A percentile compares a stretch with the other conserved stretches of the same genome.
Evolutionary conservation across 2,329 filamentous ascomycete genomes (phyloP).

Genomic region (Torrubiellomyces zombiae): DNA sequence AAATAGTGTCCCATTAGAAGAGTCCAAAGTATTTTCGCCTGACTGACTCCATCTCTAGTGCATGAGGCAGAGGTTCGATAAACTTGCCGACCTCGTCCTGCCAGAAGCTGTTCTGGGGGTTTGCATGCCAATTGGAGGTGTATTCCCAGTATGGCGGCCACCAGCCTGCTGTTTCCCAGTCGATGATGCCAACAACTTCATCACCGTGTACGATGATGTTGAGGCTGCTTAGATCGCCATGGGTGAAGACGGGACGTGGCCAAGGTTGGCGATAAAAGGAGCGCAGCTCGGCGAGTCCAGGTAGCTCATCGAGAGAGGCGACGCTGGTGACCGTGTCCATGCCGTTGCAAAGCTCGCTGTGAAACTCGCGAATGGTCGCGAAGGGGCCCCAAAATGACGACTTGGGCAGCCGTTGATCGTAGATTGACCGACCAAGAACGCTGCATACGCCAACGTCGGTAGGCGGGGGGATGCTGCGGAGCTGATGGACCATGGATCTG

Average conservation of each 20-base stretch:
- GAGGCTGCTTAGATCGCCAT: slow-evolving; percentile 24
- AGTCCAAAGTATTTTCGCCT: slow-evolving; percentile 6
- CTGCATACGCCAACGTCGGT: slow-evolving; percentile 7
- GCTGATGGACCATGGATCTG: slow-evolving; percentile 7
- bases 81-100: slow-evolving; percentile 7
- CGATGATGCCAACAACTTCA: slow-evolving; percentile 25
- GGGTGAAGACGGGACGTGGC: slow-evolving; percentile 23
- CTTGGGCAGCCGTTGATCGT: slow-evolving; percentile 10
- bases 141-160: slow-evolving; percentile 19
- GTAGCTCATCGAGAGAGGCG: too few relatives aligned
- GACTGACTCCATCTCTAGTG: slow-evolving; percentile 8
- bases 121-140: slow-evolving; percentile 6
- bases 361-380: slow-evolving; percentile 13
- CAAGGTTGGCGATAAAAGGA: slow-evolving; percentile 17
- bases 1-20: slow-evolving; percentile 1
- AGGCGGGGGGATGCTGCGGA: slow-evolving; percentile 9
- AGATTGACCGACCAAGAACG: slow-evolving; percentile 10
- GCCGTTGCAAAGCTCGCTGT: slow-evolving; percentile 13
- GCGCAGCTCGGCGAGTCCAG: slow-evolving; percentile 17
- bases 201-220: slow-evolving; percentile 26
- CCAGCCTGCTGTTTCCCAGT: slow-evolving; percentile 19
- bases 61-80: slow-evolving; percentile 4
- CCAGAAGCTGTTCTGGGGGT: slow-evolving; percentile 8
- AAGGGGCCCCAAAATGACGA: slow-evolving; percentile 14
- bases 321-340: slow-evolving; percentile 8